These are phyloP conservation scores for Coemansia biformis DNA, from an alignment of 192 early-diverging fungal genomes.

Conservation along the genomic window DNA sequence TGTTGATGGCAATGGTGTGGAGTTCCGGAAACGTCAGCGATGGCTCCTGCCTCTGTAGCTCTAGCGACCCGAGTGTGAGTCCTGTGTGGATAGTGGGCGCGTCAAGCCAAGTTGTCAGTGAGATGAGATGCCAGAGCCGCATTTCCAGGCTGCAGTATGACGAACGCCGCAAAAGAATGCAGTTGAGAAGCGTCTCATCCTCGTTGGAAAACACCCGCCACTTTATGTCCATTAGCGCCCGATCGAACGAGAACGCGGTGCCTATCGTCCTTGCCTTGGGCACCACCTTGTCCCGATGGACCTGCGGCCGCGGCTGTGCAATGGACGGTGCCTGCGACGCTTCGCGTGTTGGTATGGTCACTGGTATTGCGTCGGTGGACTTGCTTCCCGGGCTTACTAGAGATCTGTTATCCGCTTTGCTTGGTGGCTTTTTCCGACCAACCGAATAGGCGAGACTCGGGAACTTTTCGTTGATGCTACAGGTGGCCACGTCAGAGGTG, in stretches of 20 bases:
- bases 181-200: constrained; percentile 26
- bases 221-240: constrained; percentile 3
- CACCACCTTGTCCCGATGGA: no score
- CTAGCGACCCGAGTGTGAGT: constrained; percentile 38
- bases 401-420: no score
- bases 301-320: no score
- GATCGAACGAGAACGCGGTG: background rate
- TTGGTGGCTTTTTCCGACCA: no score
- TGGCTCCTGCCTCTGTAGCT: constrained; percentile 3
- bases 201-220: constrained; percentile 34
- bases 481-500: no score
- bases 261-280: background rate
- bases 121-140: constrained; percentile 37
- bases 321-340: no score
- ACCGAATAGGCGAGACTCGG: no score
- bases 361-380: no score
- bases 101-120: constrained; percentile 39
- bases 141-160: constrained; percentile 44
- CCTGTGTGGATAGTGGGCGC: constrained; percentile 13
- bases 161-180: constrained; percentile 37
- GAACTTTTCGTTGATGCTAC: no score
- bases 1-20: constrained; percentile 6
- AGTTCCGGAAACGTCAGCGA: background rate
- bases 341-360: no score
- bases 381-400: no score